Percentiles rank a stretch among this genome's conserved stretches.
Evolutionary conservation across 2,329 filamentous ascomycete genomes (phyloP).

Genomic region (Monosporascus sp.): DNA sequence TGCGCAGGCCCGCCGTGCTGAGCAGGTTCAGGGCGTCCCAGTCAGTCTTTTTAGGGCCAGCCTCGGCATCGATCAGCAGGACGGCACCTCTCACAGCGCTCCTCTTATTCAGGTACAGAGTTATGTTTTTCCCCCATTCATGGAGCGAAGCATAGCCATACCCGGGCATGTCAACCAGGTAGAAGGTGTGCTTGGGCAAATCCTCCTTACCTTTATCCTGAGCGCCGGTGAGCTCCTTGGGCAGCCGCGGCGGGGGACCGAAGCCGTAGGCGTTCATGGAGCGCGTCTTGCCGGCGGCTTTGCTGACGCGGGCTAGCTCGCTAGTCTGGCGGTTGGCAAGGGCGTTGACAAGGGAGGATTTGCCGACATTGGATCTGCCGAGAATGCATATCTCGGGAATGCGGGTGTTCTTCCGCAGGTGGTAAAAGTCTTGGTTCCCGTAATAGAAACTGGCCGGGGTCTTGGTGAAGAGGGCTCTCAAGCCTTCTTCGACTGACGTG

Average conservation of each 20-base stretch:
- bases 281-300: constrained; percentile 47
- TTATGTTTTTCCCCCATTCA: constrained; percentile 49
- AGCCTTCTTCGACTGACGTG: constrained; percentile 17
- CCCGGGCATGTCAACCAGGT: constrained; percentile 48
- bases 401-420: constrained; percentile 46
- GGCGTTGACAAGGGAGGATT: constrained; percentile 83
- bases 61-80: constrained; percentile 49
- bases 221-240: constrained; percentile 18
- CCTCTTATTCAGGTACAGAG: constrained; percentile 44
- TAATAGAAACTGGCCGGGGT: constrained; percentile 21
- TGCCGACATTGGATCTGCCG: constrained; percentile 85
- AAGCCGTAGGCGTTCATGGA: constrained; percentile 54
- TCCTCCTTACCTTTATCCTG: constrained; percentile 28
- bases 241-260: constrained; percentile 31
- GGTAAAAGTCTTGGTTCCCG: constrained; percentile 32
- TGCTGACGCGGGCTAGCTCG: constrained; percentile 43
- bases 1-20: constrained; percentile 38
- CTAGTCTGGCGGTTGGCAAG: constrained; percentile 57
- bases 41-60: constrained; percentile 46
- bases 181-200: constrained; percentile 41
- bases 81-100: constrained; percentile 46
- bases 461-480: constrained; percentile 20
- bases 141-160: constrained; percentile 43
- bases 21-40: constrained; percentile 42
- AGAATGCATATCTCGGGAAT: constrained; percentile 68